Evolutionary conservation across 495 filamentous ascomycete genomes (phyloP).

Genomic region (Achaetomiella virescens): DNA sequence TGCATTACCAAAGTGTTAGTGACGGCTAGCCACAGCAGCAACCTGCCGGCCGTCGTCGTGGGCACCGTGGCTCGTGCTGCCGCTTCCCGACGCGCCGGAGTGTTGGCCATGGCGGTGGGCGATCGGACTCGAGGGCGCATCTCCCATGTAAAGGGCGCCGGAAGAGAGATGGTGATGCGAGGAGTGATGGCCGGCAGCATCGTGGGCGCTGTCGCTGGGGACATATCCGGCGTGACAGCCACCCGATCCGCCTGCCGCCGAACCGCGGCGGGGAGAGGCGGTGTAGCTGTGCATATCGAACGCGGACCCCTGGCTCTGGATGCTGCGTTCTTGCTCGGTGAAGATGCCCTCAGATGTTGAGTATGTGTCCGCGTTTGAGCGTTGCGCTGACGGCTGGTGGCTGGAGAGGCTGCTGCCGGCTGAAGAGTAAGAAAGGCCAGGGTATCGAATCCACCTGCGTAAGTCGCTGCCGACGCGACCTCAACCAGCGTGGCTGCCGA

Average conservation of each 20-base stretch:
- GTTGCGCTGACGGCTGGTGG: slow-evolving; percentile 11
- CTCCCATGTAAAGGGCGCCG: not conserved
- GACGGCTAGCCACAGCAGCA: slow-evolving; percentile 19
- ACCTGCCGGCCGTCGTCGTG: slow-evolving; percentile 13
- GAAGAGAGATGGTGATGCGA: not conserved
- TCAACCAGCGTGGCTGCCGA: slow-evolving; percentile 20
- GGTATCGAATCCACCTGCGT: slow-evolving; percentile 15
- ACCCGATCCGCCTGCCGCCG: slow-evolving; percentile 9
- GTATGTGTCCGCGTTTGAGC: slow-evolving; percentile 16
- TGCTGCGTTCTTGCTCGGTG: slow-evolving; percentile 3
- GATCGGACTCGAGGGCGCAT: not conserved
- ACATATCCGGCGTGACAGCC: slow-evolving; percentile 16
- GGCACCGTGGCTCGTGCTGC: slow-evolving; percentile 3
- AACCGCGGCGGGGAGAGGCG: slow-evolving; percentile 18
- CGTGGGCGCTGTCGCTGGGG: slow-evolving; percentile 17
- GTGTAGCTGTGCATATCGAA: slow-evolving; percentile 22
- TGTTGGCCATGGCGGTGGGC: slow-evolving; percentile 3
- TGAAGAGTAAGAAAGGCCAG: slow-evolving; percentile 10
- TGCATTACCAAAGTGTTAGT: not conserved
- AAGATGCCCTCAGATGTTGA: slow-evolving; percentile 7
- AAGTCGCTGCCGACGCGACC: slow-evolving; percentile 20
- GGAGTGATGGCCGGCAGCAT: not conserved
- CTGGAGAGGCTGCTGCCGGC: not conserved
- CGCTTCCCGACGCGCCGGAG: not conserved
- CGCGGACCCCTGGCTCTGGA: slow-evolving; percentile 9